These are phyloP conservation scores for Elsinoe australis DNA, from an alignment of 2,329 filamentous ascomycete genomes.

Conservation along the genomic window DNA sequence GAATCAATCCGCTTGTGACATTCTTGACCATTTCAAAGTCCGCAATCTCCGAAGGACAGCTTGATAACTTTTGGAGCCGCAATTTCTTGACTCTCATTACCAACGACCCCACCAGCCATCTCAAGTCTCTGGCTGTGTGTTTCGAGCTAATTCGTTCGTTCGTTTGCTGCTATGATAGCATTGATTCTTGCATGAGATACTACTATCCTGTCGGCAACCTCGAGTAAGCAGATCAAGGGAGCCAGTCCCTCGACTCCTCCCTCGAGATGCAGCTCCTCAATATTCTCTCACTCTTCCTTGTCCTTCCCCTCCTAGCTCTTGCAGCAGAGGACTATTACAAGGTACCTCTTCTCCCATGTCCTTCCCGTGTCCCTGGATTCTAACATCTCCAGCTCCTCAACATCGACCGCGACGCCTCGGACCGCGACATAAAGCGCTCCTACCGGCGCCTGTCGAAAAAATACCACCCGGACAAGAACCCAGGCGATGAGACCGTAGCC, in stretches of 20 bases:
- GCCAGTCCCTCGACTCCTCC: neutral
- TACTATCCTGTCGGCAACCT: too few species aligned
- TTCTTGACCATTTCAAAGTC: too few species aligned
- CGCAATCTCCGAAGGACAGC: neutral
- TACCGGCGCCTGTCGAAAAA: constrained; percentile 91
- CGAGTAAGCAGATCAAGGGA: too few species aligned
- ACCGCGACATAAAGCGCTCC: constrained; percentile 85
- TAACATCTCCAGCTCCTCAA: constrained; percentile 59
- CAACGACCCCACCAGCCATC: too few species aligned
- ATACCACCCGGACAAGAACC: constrained; percentile 96
- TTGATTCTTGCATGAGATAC: too few species aligned
- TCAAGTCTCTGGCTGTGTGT: too few species aligned
- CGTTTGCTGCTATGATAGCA: too few species aligned
- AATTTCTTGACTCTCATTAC: too few species aligned
- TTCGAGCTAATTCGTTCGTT: too few species aligned
- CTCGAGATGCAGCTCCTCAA: constrained; percentile 38
- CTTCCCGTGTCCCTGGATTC: neutral
- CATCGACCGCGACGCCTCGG: constrained; percentile 67
- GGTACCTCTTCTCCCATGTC: constrained; percentile 37
- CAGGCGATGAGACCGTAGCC: constrained; percentile 72
- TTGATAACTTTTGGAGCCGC: neutral
- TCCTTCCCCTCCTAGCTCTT: constrained; percentile 38
- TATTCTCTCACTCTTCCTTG: constrained; percentile 35
- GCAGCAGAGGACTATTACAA: constrained; percentile 70
- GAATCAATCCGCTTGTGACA: too few species aligned